Percentiles rank a stretch among this genome's conserved stretches.
Conservation (phyloP, 2,329 filamentous ascomycete species). For the Ceratocystis papillata region DNA sequence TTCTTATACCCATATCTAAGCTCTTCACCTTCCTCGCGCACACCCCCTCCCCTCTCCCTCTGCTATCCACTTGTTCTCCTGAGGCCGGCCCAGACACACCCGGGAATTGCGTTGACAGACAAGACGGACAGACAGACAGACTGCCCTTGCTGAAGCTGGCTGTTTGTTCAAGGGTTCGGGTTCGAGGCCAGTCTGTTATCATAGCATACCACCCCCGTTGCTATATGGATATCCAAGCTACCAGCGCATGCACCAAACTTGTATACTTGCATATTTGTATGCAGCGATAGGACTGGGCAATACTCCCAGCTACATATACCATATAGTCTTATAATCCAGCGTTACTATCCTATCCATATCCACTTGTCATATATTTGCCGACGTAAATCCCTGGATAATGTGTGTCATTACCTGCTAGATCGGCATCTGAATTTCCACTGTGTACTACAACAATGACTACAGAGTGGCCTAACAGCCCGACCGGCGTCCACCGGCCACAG, state of each 20-base stretch:
- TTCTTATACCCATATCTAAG: too few species aligned
- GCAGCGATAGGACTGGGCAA: background rate
- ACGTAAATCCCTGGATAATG: slow-evolving; percentile 1
- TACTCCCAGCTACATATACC: background rate
- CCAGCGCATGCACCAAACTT: background rate
- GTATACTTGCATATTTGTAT: background rate
- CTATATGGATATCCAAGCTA: background rate
- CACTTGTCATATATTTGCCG: slow-evolving; percentile 12
- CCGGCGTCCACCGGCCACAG: background rate
- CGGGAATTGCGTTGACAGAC: slow-evolving; percentile 9
- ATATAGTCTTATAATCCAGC: background rate
- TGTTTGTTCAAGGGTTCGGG: background rate
- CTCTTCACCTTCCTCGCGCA: too few species aligned
- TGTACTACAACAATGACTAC: slow-evolving; percentile 10
- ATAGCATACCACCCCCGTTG: slow-evolving; percentile 2
- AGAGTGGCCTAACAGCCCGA: slow-evolving; percentile 4
- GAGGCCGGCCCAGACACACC: background rate
- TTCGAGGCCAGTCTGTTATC: slow-evolving; percentile 1
- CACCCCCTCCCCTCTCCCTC: background rate
- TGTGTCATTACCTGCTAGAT: slow-evolving; percentile 9
- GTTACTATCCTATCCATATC: background rate
- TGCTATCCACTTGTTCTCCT: background rate
- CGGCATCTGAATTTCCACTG: background rate
- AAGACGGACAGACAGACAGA: background rate
- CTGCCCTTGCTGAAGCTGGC: background rate